phyloP scores from a whole-genome alignment of 176 grass and related monocot species.

The Bonia amplexicaulis region DNA sequence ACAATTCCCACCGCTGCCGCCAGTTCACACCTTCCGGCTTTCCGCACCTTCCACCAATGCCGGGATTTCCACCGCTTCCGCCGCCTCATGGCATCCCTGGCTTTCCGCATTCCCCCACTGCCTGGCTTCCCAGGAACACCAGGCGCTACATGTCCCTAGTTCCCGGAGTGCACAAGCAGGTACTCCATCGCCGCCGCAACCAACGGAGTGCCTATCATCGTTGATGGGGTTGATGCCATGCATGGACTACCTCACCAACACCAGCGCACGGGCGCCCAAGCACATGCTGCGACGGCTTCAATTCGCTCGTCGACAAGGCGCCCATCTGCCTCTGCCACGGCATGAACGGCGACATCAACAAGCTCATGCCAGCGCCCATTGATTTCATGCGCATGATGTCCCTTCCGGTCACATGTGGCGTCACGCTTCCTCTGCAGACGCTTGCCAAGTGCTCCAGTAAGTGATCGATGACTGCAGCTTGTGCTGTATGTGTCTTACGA shows the following conservation, averaged over 20 bases:
- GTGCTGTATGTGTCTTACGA: neutral
- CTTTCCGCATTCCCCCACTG: neutral
- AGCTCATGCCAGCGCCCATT: neutral
- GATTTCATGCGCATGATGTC: neutral
- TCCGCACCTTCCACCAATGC: neutral
- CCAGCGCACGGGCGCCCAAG: neutral
- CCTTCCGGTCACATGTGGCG: neutral
- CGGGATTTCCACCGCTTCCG: neutral
- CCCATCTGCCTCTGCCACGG: slow-evolving; percentile 10
- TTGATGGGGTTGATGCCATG: slow-evolving; percentile 21
- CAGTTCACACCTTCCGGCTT: neutral
- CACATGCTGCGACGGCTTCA: slow-evolving; percentile 6
- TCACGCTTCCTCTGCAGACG: neutral
- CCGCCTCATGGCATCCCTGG: neutral
- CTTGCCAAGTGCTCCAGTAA: neutral
- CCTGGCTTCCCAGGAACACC: neutral
- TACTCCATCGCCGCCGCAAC: neutral
- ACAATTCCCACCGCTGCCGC: neutral
- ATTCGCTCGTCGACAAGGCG: neutral
- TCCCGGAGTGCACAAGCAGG: neutral
- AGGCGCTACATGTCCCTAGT: neutral
- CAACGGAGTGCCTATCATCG: neutral
- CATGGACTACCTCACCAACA: slow-evolving; percentile 21
- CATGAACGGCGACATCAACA: neutral
- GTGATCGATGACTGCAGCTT: neutral